Evolutionary conservation across 2,329 filamentous ascomycete genomes (phyloP), one percentile per base, ranked within the genome.

Genomic region (Apiospora malaysiana): DNA sequence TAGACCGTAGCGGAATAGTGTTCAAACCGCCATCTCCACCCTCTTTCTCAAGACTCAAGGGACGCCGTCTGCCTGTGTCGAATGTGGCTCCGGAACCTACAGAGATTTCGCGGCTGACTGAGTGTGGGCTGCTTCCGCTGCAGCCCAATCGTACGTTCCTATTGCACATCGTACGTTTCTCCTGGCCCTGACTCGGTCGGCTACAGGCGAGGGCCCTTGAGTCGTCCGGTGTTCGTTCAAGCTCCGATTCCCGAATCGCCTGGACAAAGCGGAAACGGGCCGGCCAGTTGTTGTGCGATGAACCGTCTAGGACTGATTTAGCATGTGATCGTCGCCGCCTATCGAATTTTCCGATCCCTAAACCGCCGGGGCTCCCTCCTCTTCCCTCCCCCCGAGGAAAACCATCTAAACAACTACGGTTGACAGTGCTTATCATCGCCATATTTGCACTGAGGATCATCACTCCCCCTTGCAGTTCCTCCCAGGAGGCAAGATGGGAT

Each of bases 311-410:
- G 9, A 9, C 16, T 32, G 27, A 32, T 21, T 7, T 59, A n/a
- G 51, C 51, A 63, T 63, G 56, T 63, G 56, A 63, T 63, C 56
- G 32, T 63, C 32, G 32, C 56, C n/a, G 12, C 4, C 25, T 49
- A 8, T 2, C 21, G 10, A n/a, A 23, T 49, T n/a, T 42, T 42
- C 12, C 40, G 2, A 23, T 10, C 10, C 21, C n/a, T 49, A 6
- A n/a, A n/a, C 10, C 47, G 10, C 10, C 12, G 45, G 6, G 6
- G 3, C 42, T 16, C 16, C 42, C 42, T 14, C 42, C 16, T 45
- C 4, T 2, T 4, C 42, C 42, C 42, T 16, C 16, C 4, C 42
- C 9, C 47, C 4, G 47, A 10, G 21, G 1, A 6, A 6, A 18
- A 18, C 23, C 49, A 14, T 56, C 25, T 8, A 14, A 56, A 27